A percentile compares a stretch with the other conserved stretches of the same genome.
Evolutionary conservation across 2,329 filamentous ascomycete species (phyloP).

Genomic region (Sporothrix inflata): DNA sequence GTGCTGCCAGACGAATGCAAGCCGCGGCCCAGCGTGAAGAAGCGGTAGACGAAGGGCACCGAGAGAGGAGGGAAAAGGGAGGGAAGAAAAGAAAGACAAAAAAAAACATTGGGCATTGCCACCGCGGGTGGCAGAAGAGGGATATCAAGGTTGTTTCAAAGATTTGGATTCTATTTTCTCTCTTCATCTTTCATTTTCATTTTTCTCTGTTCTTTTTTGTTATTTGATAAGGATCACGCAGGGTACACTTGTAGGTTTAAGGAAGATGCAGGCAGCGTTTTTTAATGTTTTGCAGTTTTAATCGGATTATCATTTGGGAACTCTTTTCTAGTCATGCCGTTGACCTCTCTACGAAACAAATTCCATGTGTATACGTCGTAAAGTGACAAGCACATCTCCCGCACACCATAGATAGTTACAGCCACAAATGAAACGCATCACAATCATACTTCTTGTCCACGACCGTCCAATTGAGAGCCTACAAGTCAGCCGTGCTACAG

Average conservation of each 20-base stretch:
- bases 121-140: not conserved
- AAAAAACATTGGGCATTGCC: not conserved
- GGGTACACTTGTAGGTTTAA: conserved; percentile 26
- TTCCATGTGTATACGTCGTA: not conserved
- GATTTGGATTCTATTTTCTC: conserved; percentile 1
- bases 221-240: conserved; percentile 23
- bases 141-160: not conserved
- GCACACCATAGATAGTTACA: not conserved
- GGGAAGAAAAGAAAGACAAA: not conserved
- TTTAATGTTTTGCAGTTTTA: conserved; percentile 26
- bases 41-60: too few relatives aligned
- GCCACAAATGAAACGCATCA: not conserved
- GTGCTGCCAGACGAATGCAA: conserved; percentile 67
- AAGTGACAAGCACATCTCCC: not conserved
- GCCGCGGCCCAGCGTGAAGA: conserved; percentile 62
- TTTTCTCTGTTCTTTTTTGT: not conserved
- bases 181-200: not conserved
- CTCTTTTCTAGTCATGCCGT: not conserved
- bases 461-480: not conserved
- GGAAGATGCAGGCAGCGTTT: conserved; percentile 27
- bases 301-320: not conserved
- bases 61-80: not conserved
- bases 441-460: not conserved
- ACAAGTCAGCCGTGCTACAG: conserved; percentile 5
- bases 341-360: not conserved